Base-by-base conservation (phyloP, 2,329 filamentous ascomycete genomes). In the Cladosporium sp. region DNA sequence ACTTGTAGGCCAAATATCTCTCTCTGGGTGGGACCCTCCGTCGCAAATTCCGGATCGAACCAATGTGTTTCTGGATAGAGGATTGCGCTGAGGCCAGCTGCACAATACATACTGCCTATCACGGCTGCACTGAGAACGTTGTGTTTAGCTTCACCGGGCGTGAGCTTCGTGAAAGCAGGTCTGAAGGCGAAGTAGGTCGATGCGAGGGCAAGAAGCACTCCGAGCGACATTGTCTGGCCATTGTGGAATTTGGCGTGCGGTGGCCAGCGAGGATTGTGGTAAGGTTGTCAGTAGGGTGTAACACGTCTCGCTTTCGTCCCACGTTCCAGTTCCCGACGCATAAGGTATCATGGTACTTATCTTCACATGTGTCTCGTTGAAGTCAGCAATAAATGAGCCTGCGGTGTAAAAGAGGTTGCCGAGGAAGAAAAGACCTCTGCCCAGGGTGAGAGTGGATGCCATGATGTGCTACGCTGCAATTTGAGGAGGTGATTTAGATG, bases 231-330 rank as follows among this genome's bases (percentile, higher is more conserved):
- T 8, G 78, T 81, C 64, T 81, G 79, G 4, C 76, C 78, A 61
- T 80, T 80, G 69, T 81, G 78, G 69, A 80, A 81, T 57, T 74
- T 74, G 5, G 78, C 78, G 64, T 81, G 78, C 0, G 77, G 77
- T 1, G 77, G 74, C 78, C 78, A 81, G 52, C 66, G 65, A 0
- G 77, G 77, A 62, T 81, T 79, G 58, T 71, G 68, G 59, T 32
- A 9, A 32, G 28, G 8, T 5, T 10, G 28, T 32, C 28, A 32
- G 28, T 32, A 32, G 8, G 28, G 8, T 32, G 12, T 4, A 10
- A 32, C 8, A 4, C 8, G 12, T 10, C 28, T 10, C 28, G 28
- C 28, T 32, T 10, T 9, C 28, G 8, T n/a, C n/a, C n/a, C n/a
- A n/a, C n/a, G n/a, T n/a, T n/a, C n/a, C n/a, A n/a, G n/a, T n/a